These are phyloP conservation scores for Drechslera avenae DNA, from an alignment of 2,329 filamentous ascomycete species.

Conservation along the genomic window DNA sequence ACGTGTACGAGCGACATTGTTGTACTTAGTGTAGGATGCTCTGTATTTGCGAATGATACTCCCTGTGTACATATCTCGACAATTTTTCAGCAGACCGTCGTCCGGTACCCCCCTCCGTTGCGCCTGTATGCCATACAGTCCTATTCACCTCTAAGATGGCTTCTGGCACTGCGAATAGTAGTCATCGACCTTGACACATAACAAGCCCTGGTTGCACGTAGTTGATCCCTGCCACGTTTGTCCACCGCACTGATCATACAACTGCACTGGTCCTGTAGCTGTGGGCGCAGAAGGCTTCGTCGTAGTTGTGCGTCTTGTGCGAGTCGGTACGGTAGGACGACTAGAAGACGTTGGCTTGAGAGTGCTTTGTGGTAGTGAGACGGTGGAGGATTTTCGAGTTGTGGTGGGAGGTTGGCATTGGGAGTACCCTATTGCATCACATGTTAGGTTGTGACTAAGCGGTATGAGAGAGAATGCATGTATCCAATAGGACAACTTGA, in stretches of 20 bases:
- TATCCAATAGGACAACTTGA: background rate
- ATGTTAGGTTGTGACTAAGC: too few species aligned
- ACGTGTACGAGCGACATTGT: too few species aligned
- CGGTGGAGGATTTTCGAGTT: background rate
- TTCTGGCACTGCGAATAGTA: constrained; percentile 25
- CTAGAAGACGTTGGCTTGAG: background rate
- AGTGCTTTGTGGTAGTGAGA: constrained; percentile 4
- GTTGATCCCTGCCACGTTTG: constrained; percentile 10
- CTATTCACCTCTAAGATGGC: background rate
- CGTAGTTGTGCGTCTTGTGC: background rate
- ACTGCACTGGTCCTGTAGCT: constrained; percentile 13
- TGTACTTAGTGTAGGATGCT: too few species aligned
- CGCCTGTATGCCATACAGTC: too few species aligned
- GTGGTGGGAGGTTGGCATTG: constrained; percentile 14
- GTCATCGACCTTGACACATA: constrained; percentile 19
- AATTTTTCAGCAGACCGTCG: too few species aligned
- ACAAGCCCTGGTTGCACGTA: constrained; percentile 11
- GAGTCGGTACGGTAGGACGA: background rate
- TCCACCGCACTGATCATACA: constrained; percentile 3
- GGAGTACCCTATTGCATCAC: constrained; percentile 3
- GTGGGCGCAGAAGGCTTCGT: constrained; percentile 5
- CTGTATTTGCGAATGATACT: too few species aligned
- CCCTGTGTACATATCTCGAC: too few species aligned
- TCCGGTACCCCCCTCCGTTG: too few species aligned
- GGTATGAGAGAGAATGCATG: too few species aligned